Conservation (phyloP, 257 asterid genomes). For the Nicotiana attenuata region DNA sequence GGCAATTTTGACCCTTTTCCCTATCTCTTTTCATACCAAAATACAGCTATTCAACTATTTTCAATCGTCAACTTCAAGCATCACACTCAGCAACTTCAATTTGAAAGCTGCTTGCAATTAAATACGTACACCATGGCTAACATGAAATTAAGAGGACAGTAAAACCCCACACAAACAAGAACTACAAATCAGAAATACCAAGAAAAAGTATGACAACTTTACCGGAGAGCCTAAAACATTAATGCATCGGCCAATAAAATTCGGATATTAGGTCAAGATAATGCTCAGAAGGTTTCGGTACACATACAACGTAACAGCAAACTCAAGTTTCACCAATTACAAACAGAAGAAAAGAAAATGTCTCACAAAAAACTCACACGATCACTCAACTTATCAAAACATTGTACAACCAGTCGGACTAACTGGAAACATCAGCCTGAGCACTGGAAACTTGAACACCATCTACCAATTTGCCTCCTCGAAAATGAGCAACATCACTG, state of each 20-base stretch:
- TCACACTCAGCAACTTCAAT: background rate
- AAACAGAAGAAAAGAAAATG: background rate
- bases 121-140: background rate
- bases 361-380: conserved; percentile 1
- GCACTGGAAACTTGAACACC: background rate
- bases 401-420: conserved; percentile 1
- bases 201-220: background rate
- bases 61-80: background rate
- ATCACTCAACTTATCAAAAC: conserved; percentile 3
- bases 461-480: background rate
- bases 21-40: background rate
- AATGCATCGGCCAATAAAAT: background rate
- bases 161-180: background rate
- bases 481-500: conserved; percentile 11
- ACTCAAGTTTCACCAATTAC: background rate
- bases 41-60: background rate
- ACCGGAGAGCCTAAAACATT: background rate
- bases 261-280: background rate
- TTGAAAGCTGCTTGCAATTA: background rate
- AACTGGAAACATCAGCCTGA: background rate
- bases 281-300: background rate
- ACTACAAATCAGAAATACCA: background rate
- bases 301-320: background rate
- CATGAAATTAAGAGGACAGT: background rate
- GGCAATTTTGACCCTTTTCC: too few species aligned